Base-by-base conservation (phyloP, 805 yeast species). In the Candida takata region DNA sequence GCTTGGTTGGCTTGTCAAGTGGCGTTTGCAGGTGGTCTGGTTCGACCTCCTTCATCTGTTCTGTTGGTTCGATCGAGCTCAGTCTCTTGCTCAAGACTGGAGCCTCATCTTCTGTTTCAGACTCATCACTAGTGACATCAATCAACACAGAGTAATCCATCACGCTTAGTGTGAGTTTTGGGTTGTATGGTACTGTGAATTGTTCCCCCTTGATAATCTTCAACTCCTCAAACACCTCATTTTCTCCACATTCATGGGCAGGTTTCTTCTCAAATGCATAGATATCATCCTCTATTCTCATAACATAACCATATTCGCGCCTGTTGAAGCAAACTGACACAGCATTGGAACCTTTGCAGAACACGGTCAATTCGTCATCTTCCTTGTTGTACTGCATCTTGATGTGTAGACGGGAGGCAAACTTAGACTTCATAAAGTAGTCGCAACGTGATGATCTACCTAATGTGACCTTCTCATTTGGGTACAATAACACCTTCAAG, bases 321-420 rank as follows among this genome's bases (percentile, higher is more conserved):
- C 55, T 59, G 1, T 95, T 92, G 27, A 85, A 70, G 5, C 72
- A 65, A 14, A 87, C 71, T 8, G 72, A 69, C 34, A 84, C 61
- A 9, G 97, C 96, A 56, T 90, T 90, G 60, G 77, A 72, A 4
- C 97, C 97, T 36, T 76, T 57, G 57, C 97, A 90, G 30, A 71
- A 71, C 34, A 90, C 55, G 12, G 60, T 63, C 30, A 85, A 55
- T 31, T 64, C 48, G 24, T 70, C 61, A 9, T 55, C 54, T 4
- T 50, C 52, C 2, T 62, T 47, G 20, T 63, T 52, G 52, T 71
- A 77, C 18, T 68, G 61, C 3, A 82, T 51, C 12, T 62, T 57
- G 34, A 79, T 67, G 57, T 84, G 95, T 9, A 68, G 66, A 34
- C 95, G 72, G 11, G 92, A 81, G 16, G 84, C 72, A 27, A 68